These are phyloP conservation scores for Pezicula radicicola DNA, from an alignment of 2,329 filamentous ascomycete genomes.

Conservation along the genomic window DNA sequence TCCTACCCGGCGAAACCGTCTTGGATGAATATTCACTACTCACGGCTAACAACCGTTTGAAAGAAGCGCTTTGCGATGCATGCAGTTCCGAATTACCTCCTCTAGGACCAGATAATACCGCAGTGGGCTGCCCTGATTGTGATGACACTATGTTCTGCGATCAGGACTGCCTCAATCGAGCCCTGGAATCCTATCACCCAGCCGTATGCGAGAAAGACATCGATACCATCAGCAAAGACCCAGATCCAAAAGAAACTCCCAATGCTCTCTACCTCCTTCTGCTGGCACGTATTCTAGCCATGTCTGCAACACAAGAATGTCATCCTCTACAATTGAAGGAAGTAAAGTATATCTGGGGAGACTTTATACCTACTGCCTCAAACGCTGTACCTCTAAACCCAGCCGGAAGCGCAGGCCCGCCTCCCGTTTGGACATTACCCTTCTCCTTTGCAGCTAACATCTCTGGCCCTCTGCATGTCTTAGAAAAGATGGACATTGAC, in stretches of 20 bases:
- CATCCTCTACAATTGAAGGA: conserved; percentile 64
- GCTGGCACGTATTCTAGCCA: conserved; percentile 59
- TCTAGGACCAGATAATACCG: conserved; percentile 42
- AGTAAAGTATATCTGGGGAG: conserved; percentile 68
- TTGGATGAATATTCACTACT: conserved; percentile 81
- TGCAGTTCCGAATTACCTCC: conserved; percentile 73
- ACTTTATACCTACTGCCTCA: conserved; percentile 51
- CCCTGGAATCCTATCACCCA: conserved; percentile 59
- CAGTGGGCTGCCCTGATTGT: conserved; percentile 57
- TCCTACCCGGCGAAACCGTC: conserved; percentile 71
- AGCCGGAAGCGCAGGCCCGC: conserved; percentile 45
- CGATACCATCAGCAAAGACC: conserved; percentile 63
- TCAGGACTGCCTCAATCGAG: conserved; percentile 53
- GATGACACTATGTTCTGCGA: conserved; percentile 66
- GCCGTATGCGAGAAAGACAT: conserved; percentile 65
- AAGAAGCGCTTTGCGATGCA: conserved; percentile 85
- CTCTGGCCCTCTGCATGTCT: conserved; percentile 69
- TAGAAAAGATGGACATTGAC: conserved; percentile 83
- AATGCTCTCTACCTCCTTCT: conserved; percentile 62
- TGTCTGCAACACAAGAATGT: conserved; percentile 55
- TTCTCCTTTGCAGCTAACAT: conserved; percentile 79
- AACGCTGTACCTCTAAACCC: conserved; percentile 53
- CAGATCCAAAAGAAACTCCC: conserved; percentile 55
- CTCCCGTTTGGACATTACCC: conserved; percentile 65
- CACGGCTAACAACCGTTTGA: conserved; percentile 83